A percentile compares a stretch with the other conserved stretches of the same genome.
Conservation (phyloP, 805 yeast species). For the Debaryomyces prosopidis region DNA sequence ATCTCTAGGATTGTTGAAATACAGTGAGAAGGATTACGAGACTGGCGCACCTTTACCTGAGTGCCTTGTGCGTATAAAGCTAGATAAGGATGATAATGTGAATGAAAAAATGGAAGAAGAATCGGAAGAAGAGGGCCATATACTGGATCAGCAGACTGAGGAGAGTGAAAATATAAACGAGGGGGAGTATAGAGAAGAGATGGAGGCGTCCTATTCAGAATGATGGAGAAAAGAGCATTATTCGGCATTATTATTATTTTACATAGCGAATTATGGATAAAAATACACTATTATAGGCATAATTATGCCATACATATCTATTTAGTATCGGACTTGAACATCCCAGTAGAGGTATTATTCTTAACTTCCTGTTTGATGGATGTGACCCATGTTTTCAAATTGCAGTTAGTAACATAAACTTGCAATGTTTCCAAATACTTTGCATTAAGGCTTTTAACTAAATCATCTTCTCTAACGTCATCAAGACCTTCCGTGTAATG, state of each 20-base stretch:
- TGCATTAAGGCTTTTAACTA: not conserved
- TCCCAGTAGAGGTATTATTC: not conserved
- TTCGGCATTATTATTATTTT: too few relatives aligned
- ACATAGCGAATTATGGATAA: too few relatives aligned
- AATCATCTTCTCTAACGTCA: not conserved
- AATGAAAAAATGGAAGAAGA: slow-evolving; percentile 3
- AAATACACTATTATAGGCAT: too few relatives aligned
- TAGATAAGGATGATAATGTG: slow-evolving; percentile 40
- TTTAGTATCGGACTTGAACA: too few relatives aligned
- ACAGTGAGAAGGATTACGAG: slow-evolving; percentile 45
- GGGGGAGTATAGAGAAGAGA: slow-evolving; percentile 3
- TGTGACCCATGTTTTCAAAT: slow-evolving; percentile 15
- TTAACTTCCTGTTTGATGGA: slow-evolving; percentile 21
- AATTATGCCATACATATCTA: too few relatives aligned
- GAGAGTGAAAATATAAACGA: slow-evolving; percentile 9
- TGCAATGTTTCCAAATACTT: slow-evolving; percentile 3
- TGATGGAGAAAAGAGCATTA: too few relatives aligned
- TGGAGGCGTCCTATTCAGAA: too few relatives aligned
- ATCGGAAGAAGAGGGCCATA: not conserved
- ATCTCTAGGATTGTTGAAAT: slow-evolving; percentile 47
- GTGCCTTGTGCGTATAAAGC: slow-evolving; percentile 58
- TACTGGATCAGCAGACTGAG: slow-evolving; percentile 3
- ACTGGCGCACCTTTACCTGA: slow-evolving; percentile 58
- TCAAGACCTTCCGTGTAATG: slow-evolving; percentile 2
- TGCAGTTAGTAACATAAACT: slow-evolving; percentile 1